Base-by-base conservation (phyloP, 306 rosid genomes). In the Herpetospermum pedunculosum region DNA sequence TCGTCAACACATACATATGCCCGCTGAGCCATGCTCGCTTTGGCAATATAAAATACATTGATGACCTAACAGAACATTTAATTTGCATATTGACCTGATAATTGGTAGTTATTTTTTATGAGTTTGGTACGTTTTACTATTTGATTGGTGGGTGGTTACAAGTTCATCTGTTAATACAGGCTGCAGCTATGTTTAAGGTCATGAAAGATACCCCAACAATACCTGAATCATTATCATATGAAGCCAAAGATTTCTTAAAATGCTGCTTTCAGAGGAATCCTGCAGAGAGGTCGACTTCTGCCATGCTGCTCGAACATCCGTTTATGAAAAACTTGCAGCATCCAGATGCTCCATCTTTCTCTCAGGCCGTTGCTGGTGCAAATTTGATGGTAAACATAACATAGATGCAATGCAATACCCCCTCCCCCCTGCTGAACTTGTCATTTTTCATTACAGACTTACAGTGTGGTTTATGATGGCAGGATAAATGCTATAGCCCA, bases 181-280 rank as follows among this genome's bases (percentile, higher is more conserved):
- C 97, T 5, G 99, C 99, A 58, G 97, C 99, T 41, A 81, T 95
- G 99, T 91, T 95, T 83, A 95, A 95, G 90, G 96, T 91, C 63
- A 82, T 89, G 88, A 89, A 30, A 79, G 99, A 95, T 73, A 78
- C 83, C 6, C 99, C 97, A 70, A 80, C 96, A 44, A 84, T 91
- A 73, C 99, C 99, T 15, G 96, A 91, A 75, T 74, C 90, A 29
- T 85, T 95, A 77, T 95, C 99, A 38, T 10, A 71, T 4, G 99
- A 85, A 73, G 96, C 92, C 15, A 95, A 85, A 80, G 96, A 95
- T 73, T 95, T 95, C 83, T 80, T 91, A 69, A 84, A 84, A 75
- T 87, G 87, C 57, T 95, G 97, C 89, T 95, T 95, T 73, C 85
- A 21, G 77, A 87, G 99, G 88, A 95, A 95, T 78, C 97, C 99